Conservation (phyloP, 176 grass and related monocot genomes). For the Musa troglodytarum region DNA sequence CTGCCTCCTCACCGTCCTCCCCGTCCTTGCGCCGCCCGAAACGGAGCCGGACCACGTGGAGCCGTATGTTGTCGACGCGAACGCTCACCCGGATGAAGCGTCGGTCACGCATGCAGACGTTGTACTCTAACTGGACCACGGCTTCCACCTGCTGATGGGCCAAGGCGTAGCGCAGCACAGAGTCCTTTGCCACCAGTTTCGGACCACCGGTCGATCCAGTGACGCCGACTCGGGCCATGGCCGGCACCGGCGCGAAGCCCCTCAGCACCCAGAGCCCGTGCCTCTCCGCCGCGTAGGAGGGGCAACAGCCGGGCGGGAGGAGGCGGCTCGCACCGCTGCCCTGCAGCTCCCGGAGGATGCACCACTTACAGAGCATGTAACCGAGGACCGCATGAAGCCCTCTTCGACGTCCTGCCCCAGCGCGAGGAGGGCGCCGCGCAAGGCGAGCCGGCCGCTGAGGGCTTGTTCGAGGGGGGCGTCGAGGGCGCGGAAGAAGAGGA, state of each 20-base stretch:
- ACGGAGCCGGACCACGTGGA: conserved; percentile 58
- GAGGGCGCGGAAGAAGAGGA: conserved; percentile 59
- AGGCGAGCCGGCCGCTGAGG: conserved; percentile 28
- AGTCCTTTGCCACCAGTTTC: conserved; percentile 32
- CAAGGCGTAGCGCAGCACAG: conserved; percentile 57
- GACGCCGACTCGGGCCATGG: neutral
- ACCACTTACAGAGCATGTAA: conserved; percentile 91
- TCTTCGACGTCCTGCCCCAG: conserved; percentile 61
- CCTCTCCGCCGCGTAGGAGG: conserved; percentile 34
- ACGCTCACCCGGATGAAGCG: conserved; percentile 45
- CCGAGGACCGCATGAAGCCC: conserved; percentile 66
- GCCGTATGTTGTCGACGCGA: conserved; percentile 56
- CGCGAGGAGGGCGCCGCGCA: conserved; percentile 38
- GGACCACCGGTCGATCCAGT: neutral
- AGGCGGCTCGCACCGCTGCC: conserved; percentile 6
- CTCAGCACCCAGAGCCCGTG: conserved; percentile 59
- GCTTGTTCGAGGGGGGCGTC: conserved; percentile 27
- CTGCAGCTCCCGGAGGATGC: conserved; percentile 61
- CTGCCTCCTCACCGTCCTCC: conserved; percentile 1
- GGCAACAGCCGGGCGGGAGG: conserved; percentile 9
- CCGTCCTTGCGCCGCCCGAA: conserved; percentile 29
- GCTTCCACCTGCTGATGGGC: conserved; percentile 70
- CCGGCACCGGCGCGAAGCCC: conserved; percentile 54
- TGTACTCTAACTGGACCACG: conserved; percentile 54
- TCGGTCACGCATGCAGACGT: conserved; percentile 25